Percentiles rank a stretch among this genome's conserved stretches.
These are phyloP conservation scores for Flaveria sonorensis DNA, from an alignment of 129 eudicot genomes.

Conservation along the genomic window DNA sequence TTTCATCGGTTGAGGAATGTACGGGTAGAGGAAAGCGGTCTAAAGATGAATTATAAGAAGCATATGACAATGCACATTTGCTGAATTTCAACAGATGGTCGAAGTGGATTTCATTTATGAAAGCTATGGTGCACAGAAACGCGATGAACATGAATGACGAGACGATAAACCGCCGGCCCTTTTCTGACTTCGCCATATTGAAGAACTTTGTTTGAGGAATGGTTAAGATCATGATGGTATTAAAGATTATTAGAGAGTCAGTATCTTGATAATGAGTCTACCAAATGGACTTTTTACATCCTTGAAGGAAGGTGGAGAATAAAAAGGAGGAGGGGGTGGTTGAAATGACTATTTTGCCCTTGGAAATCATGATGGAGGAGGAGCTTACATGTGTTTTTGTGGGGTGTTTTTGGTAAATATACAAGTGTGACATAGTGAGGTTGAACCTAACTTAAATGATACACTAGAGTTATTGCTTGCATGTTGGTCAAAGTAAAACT, in stretches of 20 bases:
- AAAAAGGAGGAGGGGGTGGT: not conserved
- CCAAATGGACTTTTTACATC: conserved; percentile 45
- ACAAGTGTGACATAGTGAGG: conserved; percentile 31
- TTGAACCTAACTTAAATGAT: conserved; percentile 50
- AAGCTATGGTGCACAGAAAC: conserved; percentile 74
- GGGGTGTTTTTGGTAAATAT: conserved; percentile 30
- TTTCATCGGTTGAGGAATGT: conserved; percentile 45
- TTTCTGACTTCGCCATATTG: conserved; percentile 44
- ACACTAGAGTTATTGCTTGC: conserved; percentile 36
- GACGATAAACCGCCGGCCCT: conserved; percentile 55
- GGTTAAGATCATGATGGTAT: conserved; percentile 33
- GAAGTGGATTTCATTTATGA: conserved; percentile 65
- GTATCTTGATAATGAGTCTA: conserved; percentile 44
- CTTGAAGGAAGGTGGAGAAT: conserved; percentile 49
- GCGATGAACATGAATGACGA: conserved; percentile 66
- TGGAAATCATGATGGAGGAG: not conserved
- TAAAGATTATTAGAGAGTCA: conserved; percentile 35
- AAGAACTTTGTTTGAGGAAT: conserved; percentile 21
- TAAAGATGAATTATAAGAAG: conserved; percentile 25
- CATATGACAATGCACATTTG: conserved; percentile 52
- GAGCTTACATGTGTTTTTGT: not conserved
- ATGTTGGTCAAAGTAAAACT: conserved; percentile 25
- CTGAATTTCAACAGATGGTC: conserved; percentile 51
- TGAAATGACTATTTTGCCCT: conserved; percentile 32
- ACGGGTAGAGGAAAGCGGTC: conserved; percentile 9